Evolutionary conservation across 805 yeast genomes (phyloP), one percentile per base, ranked within the genome.

Genomic region (Komagataella pseudopastoris): DNA sequence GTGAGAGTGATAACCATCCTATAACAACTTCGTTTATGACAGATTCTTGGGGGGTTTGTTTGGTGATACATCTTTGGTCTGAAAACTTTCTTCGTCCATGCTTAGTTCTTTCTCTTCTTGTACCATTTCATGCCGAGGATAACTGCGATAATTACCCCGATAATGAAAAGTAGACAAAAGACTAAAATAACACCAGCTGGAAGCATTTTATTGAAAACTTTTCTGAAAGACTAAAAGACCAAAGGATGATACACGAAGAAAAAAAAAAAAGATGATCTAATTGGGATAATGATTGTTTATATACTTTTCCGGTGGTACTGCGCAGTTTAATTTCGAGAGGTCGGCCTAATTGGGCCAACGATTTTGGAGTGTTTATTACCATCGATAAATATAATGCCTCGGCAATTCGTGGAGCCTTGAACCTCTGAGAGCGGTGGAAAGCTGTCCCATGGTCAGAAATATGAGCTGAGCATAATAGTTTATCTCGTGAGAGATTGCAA

Each of bases 151-250:
- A 62, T 58, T 58, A 59, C 60, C 59, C 64, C 69, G 56, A 68
- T 66, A 54, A 75, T 76, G 70, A 77, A 77, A 56, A 78, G 57
- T 63, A 78, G 72, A 57, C 68, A 65, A 70, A 78, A 78, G 59
- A 78, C 83, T 63, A 78, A 71, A 69, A 78, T 78, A 72, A 78
- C 83, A 72, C 83, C 83, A 56, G 80, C 70, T 71, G 83, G 83
- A 55, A 78, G 70, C 83, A 78, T 78, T 65, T 62, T 64, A 23
- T 23, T 23, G 24, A 23, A 24, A 24, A 12, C 23, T 23, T 12
- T 16, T 18, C 24, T 6, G 24, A 46, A n/a, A 20, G 24, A 16
- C 12, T 23, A 46, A 23, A 46, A 20, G 48, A 46, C 16, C 23
- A 20, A 20, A 46, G 48, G 48, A 44, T 30, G 39, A 30, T 30